Evolutionary conservation across 768 basidiomycete genomes (phyloP), one percentile per base, ranked within the genome.

Genomic region (Macrolepiota dolichaula): DNA sequence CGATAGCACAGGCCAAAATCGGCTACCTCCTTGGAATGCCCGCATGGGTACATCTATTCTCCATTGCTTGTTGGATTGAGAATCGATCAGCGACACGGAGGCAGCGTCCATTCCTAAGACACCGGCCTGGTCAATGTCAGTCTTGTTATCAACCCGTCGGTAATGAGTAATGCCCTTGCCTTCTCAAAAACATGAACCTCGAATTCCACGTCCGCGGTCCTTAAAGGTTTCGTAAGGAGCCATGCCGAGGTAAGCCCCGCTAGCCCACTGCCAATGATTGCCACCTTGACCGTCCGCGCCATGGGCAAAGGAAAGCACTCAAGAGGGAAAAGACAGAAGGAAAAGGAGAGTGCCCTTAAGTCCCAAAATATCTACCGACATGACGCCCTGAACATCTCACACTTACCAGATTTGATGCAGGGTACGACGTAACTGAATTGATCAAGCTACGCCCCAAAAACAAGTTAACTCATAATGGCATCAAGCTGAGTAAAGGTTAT

Each of bases 1-100:
- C 10, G 6, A 35, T 5, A 40, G 19, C 15, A 19, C 12, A n/a
- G 19, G 17, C 2, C 24, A 17, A 19, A 17, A 27, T 12, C 27
- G 65, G 82, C 54, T 57, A 86, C 89, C 88, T 74, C 86, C 86
- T 78, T 92, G 89, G 68, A 92, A 92, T 1, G 86, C 86, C 42
- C 91, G 75, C 91, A 92, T 92, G 0, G 91, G 91, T 0, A 91
- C 89, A 68, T 92, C 90, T 2, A 92, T 77, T 57, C 84, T 74
- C 79, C 83, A 83, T 52, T 79, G 72, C 37, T 74, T 67, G 22
- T 71, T 71, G 10, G 71, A 61, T 3, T 70, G 76, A 3, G 74
- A 73, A 40, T 73, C 69, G 17, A 74, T 71, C 4, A 85, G 55
- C 6, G 82, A 82, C 40, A 85, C 75, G 0, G 84, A 87, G 13